A percentile compares a stretch with the other conserved stretches of the same genome.
phyloP scores from a whole-genome alignment of 192 early-diverging fungal genomes.

The Backusella liffmaniae region DNA sequence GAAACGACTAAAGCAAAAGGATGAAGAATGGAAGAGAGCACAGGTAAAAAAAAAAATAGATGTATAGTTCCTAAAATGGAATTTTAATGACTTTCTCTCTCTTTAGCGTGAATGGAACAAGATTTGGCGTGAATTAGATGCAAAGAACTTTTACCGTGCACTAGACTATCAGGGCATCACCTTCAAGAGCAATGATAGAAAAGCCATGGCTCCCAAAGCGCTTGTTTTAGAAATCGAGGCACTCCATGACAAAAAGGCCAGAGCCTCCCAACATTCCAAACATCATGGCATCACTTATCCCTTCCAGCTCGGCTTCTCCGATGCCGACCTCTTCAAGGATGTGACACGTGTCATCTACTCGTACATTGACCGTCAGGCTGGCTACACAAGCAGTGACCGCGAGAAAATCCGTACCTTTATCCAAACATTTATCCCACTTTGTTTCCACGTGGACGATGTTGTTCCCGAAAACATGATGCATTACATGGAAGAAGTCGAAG shows the following conservation, averaged over 20 bases:
- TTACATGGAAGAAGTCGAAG: conserved; percentile 49
- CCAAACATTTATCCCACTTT: conserved; percentile 67
- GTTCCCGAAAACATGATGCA: conserved; percentile 43
- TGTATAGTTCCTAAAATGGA: not conserved
- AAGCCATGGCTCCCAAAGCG: conserved; percentile 72
- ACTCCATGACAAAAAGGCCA: conserved; percentile 40
- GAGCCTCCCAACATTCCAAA: not conserved
- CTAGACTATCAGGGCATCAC: conserved; percentile 93
- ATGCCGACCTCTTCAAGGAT: conserved; percentile 74
- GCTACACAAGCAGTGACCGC: conserved; percentile 56
- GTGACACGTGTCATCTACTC: conserved; percentile 72
- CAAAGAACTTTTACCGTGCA: conserved; percentile 92
- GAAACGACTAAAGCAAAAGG: conserved; percentile 95
- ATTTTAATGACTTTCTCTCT: conserved; percentile 6
- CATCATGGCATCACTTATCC: not conserved
- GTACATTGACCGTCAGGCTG: conserved; percentile 64
- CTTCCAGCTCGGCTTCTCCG: conserved; percentile 76
- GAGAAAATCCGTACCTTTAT: conserved; percentile 78
- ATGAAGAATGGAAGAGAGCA: conserved; percentile 95
- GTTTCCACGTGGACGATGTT: conserved; percentile 56
- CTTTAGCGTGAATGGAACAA: conserved; percentile 91
- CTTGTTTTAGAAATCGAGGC: conserved; percentile 86
- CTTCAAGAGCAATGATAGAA: conserved; percentile 88
- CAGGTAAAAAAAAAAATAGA: conserved; percentile 47
- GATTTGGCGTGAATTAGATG: conserved; percentile 93